A percentile compares a stretch with the other conserved stretches of the same genome.
Conservation (phyloP, 805 yeast species). For the Metschnikowia amazonensis region DNA sequence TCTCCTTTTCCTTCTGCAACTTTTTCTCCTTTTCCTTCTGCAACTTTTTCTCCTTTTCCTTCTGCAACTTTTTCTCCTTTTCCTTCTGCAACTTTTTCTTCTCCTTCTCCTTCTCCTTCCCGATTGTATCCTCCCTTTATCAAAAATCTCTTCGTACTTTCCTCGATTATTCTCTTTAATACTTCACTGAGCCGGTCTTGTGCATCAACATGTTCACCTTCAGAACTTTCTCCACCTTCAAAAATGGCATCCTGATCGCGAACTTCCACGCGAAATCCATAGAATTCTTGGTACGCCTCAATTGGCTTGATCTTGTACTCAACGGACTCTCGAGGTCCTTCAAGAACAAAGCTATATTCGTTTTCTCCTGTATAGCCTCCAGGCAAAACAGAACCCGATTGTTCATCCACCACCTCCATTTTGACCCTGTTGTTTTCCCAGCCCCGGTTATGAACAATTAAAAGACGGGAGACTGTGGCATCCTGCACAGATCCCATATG, state of each 20-base stretch:
- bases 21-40: too few relatives aligned
- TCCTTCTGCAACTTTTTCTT: too few relatives aligned
- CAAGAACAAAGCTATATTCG: slow-evolving; percentile 7
- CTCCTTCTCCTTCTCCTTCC: background rate
- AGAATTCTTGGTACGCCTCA: slow-evolving; percentile 6
- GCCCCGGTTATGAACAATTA: slow-evolving; percentile 11
- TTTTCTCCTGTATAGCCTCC: slow-evolving; percentile 9
- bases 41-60: too few relatives aligned
- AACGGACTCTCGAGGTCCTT: background rate
- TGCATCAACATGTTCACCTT: background rate
- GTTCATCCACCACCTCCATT: slow-evolving; percentile 10
- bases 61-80: too few relatives aligned
- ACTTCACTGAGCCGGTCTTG: background rate
- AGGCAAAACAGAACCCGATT: slow-evolving; percentile 2
- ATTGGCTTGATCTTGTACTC: slow-evolving; percentile 4
- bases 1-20: too few relatives aligned
- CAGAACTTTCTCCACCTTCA: background rate
- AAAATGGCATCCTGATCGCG: background rate
- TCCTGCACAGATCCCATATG: too few relatives aligned
- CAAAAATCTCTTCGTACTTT: background rate
- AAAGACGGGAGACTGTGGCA: background rate
- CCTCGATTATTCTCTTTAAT: background rate
- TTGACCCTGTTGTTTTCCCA: slow-evolving; percentile 5
- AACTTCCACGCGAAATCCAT: slow-evolving; percentile 6
- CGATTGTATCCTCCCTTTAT: too few relatives aligned